A percentile compares a stretch with the other conserved stretches of the same genome.
These are phyloP conservation scores for Royoungia palumana DNA, from an alignment of 768 basidiomycete genomes.

Conservation along the genomic window DNA sequence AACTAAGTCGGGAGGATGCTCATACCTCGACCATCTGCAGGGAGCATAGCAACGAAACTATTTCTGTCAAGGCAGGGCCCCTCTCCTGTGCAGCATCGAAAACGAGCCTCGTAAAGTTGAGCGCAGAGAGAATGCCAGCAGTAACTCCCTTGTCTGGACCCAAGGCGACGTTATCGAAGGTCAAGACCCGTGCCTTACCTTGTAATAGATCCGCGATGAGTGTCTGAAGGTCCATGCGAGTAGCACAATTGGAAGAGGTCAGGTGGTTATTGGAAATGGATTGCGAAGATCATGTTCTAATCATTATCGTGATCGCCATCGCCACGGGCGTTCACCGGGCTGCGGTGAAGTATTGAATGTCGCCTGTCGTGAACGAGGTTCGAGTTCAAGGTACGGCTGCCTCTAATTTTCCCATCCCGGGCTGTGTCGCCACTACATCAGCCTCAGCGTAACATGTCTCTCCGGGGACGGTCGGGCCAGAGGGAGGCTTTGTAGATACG, in stretches of 20 bases:
- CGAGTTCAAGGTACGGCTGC: too few relatives aligned
- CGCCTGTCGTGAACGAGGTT: too few relatives aligned
- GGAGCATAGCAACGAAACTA: slow-evolving; percentile 11
- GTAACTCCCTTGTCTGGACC: slow-evolving; percentile 29
- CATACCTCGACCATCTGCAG: slow-evolving; percentile 21
- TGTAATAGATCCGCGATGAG: slow-evolving; percentile 15
- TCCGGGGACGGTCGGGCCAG: too few relatives aligned
- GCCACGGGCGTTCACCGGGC: too few relatives aligned
- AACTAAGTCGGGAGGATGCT: neutral
- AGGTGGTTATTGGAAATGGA: slow-evolving; percentile 3
- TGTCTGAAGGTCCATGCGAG: neutral
- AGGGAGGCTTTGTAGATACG: too few relatives aligned
- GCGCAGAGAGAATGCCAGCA: slow-evolving; percentile 53
- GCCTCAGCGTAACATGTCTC: too few relatives aligned
- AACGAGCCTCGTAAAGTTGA: slow-evolving; percentile 55
- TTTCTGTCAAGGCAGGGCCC: slow-evolving; percentile 6
- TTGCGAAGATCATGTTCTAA: slow-evolving; percentile 2
- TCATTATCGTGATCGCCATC: neutral
- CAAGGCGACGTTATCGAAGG: slow-evolving; percentile 43
- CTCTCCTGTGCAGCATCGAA: slow-evolving; percentile 23
- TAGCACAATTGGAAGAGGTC: neutral
- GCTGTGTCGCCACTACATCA: too few relatives aligned
- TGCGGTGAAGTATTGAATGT: too few relatives aligned
- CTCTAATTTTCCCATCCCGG: too few relatives aligned
- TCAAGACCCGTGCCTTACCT: slow-evolving; percentile 37